Conservation (phyloP, 805 yeast species). For the Lachancea dasiensis region DNA sequence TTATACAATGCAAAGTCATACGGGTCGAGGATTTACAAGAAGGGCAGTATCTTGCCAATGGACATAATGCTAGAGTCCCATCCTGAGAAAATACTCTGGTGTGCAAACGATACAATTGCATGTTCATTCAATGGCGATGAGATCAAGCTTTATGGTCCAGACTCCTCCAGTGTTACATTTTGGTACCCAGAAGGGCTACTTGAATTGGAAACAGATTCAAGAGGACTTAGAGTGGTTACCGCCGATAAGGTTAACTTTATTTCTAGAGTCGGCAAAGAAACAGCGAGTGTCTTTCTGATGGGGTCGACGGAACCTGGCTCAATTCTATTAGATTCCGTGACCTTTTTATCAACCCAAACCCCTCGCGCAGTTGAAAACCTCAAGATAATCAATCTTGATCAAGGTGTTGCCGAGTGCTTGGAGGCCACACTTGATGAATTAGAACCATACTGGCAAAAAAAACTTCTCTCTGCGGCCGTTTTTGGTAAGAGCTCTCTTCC, state of each 20-base stretch:
- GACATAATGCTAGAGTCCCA: constrained; percentile 24
- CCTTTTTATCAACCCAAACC: constrained; percentile 48
- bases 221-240: constrained; percentile 69
- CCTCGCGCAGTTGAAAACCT: constrained; percentile 80
- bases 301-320: constrained; percentile 85
- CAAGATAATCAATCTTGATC: constrained; percentile 43
- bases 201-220: constrained; percentile 46
- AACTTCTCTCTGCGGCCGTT: constrained; percentile 69
- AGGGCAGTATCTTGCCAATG: constrained; percentile 21
- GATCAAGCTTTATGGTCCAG: constrained; percentile 65
- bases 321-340: constrained; percentile 72
- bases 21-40: constrained; percentile 44
- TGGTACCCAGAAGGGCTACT: constrained; percentile 42
- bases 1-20: constrained; percentile 37
- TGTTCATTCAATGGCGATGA: constrained; percentile 53
- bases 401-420: constrained; percentile 68
- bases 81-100: constrained; percentile 63
- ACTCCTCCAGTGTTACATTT: constrained; percentile 42
- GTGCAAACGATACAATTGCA: constrained; percentile 77
- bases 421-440: constrained; percentile 74
- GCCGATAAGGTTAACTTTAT: constrained; percentile 52
- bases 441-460: constrained; percentile 74
- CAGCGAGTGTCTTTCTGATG: constrained; percentile 62
- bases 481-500: constrained; percentile 68
- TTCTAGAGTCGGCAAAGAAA: constrained; percentile 51